Base-by-base conservation (phyloP, 495 filamentous ascomycete genomes). In the Penicillium atrosanguineum region DNA sequence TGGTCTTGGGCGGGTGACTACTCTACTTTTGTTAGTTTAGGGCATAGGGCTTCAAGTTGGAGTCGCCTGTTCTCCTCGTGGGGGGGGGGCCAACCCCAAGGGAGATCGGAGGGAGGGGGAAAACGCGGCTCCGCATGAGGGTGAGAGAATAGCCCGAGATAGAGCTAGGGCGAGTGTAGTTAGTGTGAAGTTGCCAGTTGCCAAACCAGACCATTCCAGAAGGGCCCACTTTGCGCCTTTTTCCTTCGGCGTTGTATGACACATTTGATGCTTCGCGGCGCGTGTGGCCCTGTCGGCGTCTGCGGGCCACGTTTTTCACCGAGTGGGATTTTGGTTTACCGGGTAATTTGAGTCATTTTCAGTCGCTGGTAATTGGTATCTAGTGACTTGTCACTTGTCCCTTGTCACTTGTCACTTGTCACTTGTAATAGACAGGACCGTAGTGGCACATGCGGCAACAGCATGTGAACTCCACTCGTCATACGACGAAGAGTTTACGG, bases 171-270 rank as follows among this genome's bases (percentile, higher is more conserved):
- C 23, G 23, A 40, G n/a, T 19, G 38, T 19, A 40, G 8, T 15
- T 46, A 34, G 23, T 19, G 15, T 6, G 3, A 9, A 28, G 14
- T 5, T 18, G 25, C 20, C 25, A 15, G 42, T 25, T 31, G 12
- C 42, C 1, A 28, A 23, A 50, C 42, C 48, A 50, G 48, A 23
- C 36, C 20, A 34, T 37, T 53, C 48, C 46, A 50, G 46, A 57
- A 48, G n/a, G 43, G 55, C 49, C 63, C 60, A 63, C 60, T 52
- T 49, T 65, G 60, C 63, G 63, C 54, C 57, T 63, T 65, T 65
- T 64, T 52, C 7, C 23, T 34, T 62, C 62, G 62, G 62, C 56
- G 56, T 50, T 50, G 49, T 50, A 66, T 66, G 63, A 66, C 63
- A 66, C 63, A 65, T 23, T 23, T 23, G 23, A 23, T 54, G 31